These are phyloP conservation scores for Kodamaea plutei DNA, from an alignment of 1,139 yeast genomes.

Conservation along the genomic window DNA sequence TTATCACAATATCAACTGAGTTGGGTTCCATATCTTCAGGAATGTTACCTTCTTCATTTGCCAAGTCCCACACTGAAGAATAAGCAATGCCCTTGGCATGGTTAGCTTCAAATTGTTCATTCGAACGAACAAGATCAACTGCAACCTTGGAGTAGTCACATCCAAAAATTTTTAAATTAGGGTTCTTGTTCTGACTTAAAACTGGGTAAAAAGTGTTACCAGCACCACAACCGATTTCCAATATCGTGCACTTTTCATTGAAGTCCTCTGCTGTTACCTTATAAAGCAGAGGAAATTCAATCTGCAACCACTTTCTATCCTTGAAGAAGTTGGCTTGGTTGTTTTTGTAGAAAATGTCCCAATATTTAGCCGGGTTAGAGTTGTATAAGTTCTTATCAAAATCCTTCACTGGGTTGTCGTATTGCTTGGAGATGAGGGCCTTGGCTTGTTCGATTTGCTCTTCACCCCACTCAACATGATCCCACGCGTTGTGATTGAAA, in stretches of 20 bases:
- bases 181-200: conserved; percentile 73
- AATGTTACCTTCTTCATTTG: conserved; percentile 65
- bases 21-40: conserved; percentile 82
- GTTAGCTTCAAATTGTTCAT: conserved; percentile 51
- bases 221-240: conserved; percentile 98
- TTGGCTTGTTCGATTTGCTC: conserved; percentile 79
- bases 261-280: conserved; percentile 65
- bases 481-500: conserved; percentile 96
- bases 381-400: conserved; percentile 78
- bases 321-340: conserved; percentile 92
- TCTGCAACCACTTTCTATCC: conserved; percentile 92
- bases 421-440: conserved; percentile 69
- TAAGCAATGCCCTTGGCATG: conserved; percentile 55
- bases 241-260: conserved; percentile 65
- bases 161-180: conserved; percentile 69
- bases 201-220: conserved; percentile 96
- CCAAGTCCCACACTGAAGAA: conserved; percentile 95
- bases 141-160: conserved; percentile 92
- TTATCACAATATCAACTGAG: conserved; percentile 84
- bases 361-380: conserved; percentile 83
- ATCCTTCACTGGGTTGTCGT: conserved; percentile 77
- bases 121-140: conserved; percentile 70
- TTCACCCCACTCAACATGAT: conserved; percentile 96
- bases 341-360: conserved; percentile 92
- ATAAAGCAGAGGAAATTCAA: conserved; percentile 85